These are phyloP conservation scores for Penicillium pulvis DNA, from an alignment of 495 filamentous ascomycete genomes.

Conservation along the genomic window DNA sequence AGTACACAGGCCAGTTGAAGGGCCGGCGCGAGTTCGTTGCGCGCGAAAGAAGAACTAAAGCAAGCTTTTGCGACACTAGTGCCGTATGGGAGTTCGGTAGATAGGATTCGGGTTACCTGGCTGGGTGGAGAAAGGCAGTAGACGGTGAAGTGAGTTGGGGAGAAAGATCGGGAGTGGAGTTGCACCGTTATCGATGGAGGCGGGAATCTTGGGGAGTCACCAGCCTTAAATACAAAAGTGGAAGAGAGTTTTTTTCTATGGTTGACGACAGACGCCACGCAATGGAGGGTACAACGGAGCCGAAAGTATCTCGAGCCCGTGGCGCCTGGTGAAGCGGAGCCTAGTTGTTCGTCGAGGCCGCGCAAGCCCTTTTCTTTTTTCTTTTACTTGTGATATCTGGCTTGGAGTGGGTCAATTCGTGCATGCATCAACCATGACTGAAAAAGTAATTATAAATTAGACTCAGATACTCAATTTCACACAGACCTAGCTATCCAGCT, in stretches of 20 bases:
- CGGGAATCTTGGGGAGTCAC: background rate
- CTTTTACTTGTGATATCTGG: background rate
- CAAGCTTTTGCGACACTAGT: conserved; percentile 7
- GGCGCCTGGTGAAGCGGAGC: background rate
- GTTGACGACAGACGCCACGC: conserved; percentile 40
- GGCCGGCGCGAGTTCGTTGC: conserved; percentile 9
- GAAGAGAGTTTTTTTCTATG: conserved; percentile 3
- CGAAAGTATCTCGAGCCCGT: background rate
- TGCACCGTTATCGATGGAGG: conserved; percentile 2
- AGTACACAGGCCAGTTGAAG: conserved; percentile 18
- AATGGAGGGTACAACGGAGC: conserved; percentile 9
- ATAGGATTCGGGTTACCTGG: conserved; percentile 13
- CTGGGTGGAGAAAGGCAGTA: background rate
- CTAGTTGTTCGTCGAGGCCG: background rate
- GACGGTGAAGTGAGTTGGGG: background rate
- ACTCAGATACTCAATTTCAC: background rate
- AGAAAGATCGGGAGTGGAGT: conserved; percentile 2
- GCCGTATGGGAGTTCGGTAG: background rate
- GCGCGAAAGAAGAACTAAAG: conserved; percentile 10
- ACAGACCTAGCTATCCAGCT: background rate
- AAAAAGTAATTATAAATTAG: background rate
- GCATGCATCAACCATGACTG: background rate
- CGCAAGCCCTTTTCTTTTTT: background rate
- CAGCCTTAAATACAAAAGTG: conserved; percentile 24
- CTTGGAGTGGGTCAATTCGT: background rate